A percentile compares a stretch with the other conserved stretches of the same genome.
Evolutionary conservation across 2,329 filamentous ascomycete genomes (phyloP).

Genomic region (Xylaria sp.): DNA sequence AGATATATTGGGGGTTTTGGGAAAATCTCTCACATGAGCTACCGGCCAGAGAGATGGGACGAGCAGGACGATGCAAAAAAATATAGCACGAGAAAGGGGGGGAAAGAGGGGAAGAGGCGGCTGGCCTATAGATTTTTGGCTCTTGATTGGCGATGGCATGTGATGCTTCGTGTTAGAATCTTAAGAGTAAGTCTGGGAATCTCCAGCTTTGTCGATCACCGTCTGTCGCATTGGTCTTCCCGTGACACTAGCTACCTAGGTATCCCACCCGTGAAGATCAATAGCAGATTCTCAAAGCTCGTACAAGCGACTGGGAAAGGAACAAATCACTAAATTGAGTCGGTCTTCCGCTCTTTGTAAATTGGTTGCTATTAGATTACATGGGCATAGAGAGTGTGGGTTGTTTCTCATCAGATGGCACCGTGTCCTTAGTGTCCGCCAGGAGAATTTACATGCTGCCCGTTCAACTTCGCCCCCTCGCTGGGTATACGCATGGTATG

Average conservation of each 20-base stretch:
- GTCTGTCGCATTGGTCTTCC: not conserved
- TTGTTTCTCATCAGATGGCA: slow-evolving; percentile 32
- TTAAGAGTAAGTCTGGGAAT: not conserved
- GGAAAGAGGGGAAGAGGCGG: not conserved
- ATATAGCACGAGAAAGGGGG: not conserved
- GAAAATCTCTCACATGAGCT: slow-evolving; percentile 26
- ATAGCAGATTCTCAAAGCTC: not conserved
- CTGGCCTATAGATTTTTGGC: not conserved
- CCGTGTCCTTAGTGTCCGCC: slow-evolving; percentile 8
- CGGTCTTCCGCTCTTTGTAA: slow-evolving; percentile 11
- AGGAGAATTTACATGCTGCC: slow-evolving; percentile 23
- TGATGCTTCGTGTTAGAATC: slow-evolving; percentile 21
- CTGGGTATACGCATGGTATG: slow-evolving; percentile 34
- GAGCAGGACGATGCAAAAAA: not conserved
- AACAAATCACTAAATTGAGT: slow-evolving; percentile 1
- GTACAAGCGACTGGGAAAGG: not conserved
- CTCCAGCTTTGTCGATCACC: slow-evolving; percentile 15
- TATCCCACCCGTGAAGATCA: not conserved
- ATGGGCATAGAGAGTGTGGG: slow-evolving; percentile 46
- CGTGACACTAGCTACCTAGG: slow-evolving; percentile 4
- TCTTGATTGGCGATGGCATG: slow-evolving; percentile 17
- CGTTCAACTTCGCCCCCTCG: slow-evolving; percentile 21
- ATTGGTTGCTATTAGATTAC: slow-evolving; percentile 46
- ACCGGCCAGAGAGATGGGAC: slow-evolving; percentile 11
- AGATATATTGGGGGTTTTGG: not conserved